Percentiles rank a stretch among this genome's conserved stretches.
Conservation (phyloP, 768 basidiomycete genomes). For the Rubroboletus pulcherrimus region DNA sequence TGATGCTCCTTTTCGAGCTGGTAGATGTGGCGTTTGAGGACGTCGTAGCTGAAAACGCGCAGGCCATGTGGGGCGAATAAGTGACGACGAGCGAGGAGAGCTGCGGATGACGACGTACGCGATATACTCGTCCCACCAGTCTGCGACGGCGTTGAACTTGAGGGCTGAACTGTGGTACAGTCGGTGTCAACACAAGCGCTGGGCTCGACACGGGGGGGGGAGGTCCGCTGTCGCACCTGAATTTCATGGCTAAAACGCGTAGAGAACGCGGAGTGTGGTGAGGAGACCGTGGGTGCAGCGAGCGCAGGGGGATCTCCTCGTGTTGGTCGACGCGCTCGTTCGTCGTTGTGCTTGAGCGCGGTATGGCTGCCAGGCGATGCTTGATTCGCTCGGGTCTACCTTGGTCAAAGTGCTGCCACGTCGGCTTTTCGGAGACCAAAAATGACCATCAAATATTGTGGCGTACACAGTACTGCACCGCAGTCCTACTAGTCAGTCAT, state of each 20-base stretch:
- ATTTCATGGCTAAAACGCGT: conserved; percentile 30
- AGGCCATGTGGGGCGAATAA: background rate
- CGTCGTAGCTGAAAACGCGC: conserved; percentile 59
- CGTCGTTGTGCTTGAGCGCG: conserved; percentile 1
- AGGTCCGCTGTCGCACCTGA: conserved; percentile 27
- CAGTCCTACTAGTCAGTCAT: background rate
- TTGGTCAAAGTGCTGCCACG: background rate
- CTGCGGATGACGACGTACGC: conserved; percentile 49
- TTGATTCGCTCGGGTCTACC: background rate
- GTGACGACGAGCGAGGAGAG: background rate
- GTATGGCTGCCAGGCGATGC: conserved; percentile 3
- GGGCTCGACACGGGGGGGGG: background rate
- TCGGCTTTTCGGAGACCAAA: conserved; percentile 1
- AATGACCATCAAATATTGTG: background rate
- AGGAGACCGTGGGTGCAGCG: conserved; percentile 1
- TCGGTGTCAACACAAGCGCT: background rate
- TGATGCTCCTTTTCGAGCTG: conserved; percentile 77
- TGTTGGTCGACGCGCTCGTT: background rate
- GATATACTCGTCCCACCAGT: conserved; percentile 93
- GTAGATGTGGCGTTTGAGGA: conserved; percentile 81
- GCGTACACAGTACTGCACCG: background rate
- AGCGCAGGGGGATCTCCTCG: conserved; percentile 28
- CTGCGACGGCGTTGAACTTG: conserved; percentile 87
- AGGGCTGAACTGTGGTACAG: conserved; percentile 58
- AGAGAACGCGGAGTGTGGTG: background rate